Base-by-base conservation (phyloP, 2,329 filamentous ascomycete genomes). In the Aphanoascus verrucosus region DNA sequence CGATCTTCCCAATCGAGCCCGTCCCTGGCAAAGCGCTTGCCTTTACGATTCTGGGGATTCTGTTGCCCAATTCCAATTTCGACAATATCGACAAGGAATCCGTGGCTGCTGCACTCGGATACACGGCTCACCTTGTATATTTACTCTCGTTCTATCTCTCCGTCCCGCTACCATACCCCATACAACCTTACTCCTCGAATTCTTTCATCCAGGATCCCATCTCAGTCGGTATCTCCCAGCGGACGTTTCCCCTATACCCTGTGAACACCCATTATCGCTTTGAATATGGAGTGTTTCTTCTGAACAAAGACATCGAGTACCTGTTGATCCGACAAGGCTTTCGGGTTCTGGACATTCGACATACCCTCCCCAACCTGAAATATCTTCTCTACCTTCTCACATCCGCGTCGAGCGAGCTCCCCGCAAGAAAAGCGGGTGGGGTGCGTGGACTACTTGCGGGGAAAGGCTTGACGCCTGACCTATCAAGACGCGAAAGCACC, bases 201-300 rank as follows among this genome's bases (percentile, higher is more conserved):
- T 86, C 85, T 3, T 81, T 80, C 40, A 85, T 91, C 54, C 79
- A 82, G 45, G 90, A 95, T 64, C 82, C 85, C 5, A 85, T 95
- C 19, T 75, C 73, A 7, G 64, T 66, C 48, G 68, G 65, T 54
- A 70, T 74, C 59, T 65, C 79, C 53, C 78, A 83, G 44, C 76
- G 83, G 51, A 83, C 82, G 5, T 98, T 94, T 62, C 93, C 93
- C 0, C 77, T 98, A 90, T 90, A 68, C 69, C 86, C 72, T 38
- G 50, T 46, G 42, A 46, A 45, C 32, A 34, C 50, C 77, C 79
- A 64, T 78, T 97, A 91, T 72, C 83, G 91, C 1, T 97, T 97
- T 68, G 91, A 97, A 62, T 98, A 97, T 67, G 93, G 78, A 9
- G 93, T 95, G 65, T 98, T 97, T 63, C 74, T 97, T n/a, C 77